phyloP scores from a whole-genome alignment of 306 rosid species.

The Heteromeles arbutifolia region DNA sequence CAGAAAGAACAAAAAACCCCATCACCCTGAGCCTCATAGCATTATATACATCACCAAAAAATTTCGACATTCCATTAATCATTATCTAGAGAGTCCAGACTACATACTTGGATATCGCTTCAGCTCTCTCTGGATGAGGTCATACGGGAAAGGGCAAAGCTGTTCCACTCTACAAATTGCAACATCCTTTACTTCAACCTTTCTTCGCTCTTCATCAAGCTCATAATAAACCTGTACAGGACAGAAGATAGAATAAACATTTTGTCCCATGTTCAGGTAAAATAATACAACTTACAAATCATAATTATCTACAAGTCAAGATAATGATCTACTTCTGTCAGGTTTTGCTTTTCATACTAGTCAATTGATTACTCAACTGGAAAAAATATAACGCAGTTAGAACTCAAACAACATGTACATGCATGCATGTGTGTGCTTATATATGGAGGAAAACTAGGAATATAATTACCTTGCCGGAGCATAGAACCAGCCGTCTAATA shows the following conservation, averaged over 20 bases:
- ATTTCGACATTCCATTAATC: not conserved
- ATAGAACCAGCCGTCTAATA: slow-evolving; percentile 81
- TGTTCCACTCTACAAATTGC: slow-evolving; percentile 97
- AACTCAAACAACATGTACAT: not conserved
- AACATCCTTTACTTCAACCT: slow-evolving; percentile 62
- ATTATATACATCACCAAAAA: not conserved
- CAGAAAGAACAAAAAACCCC: not conserved
- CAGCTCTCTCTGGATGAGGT: slow-evolving; percentile 90
- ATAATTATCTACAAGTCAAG: not conserved
- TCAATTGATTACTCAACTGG: not conserved
- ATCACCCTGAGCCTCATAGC: not conserved
- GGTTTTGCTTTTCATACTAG: not conserved
- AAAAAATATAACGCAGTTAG: not conserved
- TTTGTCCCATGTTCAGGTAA: not conserved
- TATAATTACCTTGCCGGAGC: slow-evolving; percentile 82
- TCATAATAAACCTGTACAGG: slow-evolving; percentile 75
- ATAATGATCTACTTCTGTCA: not conserved
- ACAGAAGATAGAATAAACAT: not conserved
- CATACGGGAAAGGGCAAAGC: slow-evolving; percentile 94
- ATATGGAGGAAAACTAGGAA: not conserved
- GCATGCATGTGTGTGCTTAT: not conserved
- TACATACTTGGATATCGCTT: slow-evolving; percentile 92
- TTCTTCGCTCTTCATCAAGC: slow-evolving; percentile 73
- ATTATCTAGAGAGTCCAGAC: not conserved
- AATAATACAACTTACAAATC: not conserved